Base-by-base conservation (phyloP, 805 yeast genomes). In the Metschnikowia anglica region DNA sequence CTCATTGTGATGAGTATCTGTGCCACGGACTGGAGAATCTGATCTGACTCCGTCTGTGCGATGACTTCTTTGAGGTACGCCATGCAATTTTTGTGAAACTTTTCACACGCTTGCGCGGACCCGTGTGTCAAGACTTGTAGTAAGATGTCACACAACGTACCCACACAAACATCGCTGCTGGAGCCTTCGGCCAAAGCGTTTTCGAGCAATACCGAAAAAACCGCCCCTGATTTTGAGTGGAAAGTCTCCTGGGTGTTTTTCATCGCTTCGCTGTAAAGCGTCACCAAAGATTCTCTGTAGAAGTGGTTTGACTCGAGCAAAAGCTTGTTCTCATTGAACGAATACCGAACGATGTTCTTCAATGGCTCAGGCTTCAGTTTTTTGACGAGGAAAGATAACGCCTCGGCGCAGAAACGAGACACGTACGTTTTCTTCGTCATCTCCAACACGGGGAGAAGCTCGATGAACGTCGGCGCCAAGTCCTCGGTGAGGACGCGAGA, bases 351-450 rank as follows among this genome's bases (percentile, higher is more conserved):
- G 34, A 86, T 75, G 0, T 51, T 43, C 1, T 59, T 54, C 36
- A 89, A 63, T 5, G 75, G 65, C 0, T 72, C 72, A 0, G 70
- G 59, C 18, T 72, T 70, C 48, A 86, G 73, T 60, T 87, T 87
- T 58, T 93, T 79, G 8, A 91, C 68, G 43, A 91, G 68, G 54
- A 85, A 93, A 0, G 97, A 86, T 34, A 91, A 62, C 0, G 97
- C 93, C 62, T 91, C 97, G 0, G 97, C 89, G 16, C 95, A 81
- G 55, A 91, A 93, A 48, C 95, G 74, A 1, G 87, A 73, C 26
- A 90, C 73, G 49, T 84, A 80, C 20, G 79, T 79, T 52, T 82
- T 84, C 43, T 73, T 72, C 3, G 63, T 63, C 39, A 80, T 64
- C 26, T 77, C 76, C 41, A 91, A 66, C 17, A 88, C 62, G 0